Evolutionary conservation across 139 green algal genomes (phyloP).

Genomic region (Chlorella sp.): DNA sequence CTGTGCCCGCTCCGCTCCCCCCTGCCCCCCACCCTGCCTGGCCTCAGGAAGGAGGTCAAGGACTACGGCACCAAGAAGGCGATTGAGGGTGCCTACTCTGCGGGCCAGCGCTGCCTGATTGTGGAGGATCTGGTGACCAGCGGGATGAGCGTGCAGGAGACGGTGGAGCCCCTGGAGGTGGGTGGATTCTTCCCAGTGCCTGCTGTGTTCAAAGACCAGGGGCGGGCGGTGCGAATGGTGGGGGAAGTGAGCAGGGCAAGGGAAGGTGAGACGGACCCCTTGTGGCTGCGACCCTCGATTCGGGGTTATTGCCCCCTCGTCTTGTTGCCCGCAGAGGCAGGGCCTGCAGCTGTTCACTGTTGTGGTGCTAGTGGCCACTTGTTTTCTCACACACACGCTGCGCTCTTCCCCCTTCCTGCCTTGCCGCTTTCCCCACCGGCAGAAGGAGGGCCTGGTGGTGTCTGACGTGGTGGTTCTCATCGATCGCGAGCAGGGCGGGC

Average conservation of each 20-base stretch:
- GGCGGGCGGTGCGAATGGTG: too few species aligned
- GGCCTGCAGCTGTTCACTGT: not conserved
- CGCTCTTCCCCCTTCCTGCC: not conserved
- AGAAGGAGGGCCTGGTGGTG: constrained; percentile 83
- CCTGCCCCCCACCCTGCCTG: not conserved
- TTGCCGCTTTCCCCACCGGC: constrained; percentile 33
- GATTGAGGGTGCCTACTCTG: constrained; percentile 95
- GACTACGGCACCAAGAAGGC: constrained; percentile 99
- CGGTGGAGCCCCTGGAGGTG: constrained; percentile 84
- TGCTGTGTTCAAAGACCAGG: not conserved
- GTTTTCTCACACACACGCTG: not conserved
- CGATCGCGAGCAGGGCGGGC: constrained; percentile 97
- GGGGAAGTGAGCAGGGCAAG: too few species aligned
- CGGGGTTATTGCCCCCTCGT: too few species aligned
- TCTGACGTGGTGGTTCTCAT: constrained; percentile 95
- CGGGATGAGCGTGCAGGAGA: constrained; percentile 97
- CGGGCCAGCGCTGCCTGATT: constrained; percentile 92
- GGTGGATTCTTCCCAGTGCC: not conserved
- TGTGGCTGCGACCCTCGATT: too few species aligned
- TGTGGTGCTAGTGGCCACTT: not conserved
- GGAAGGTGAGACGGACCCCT: too few species aligned
- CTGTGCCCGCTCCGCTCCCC: not conserved
- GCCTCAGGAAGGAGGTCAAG: constrained; percentile 91
- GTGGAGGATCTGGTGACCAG: constrained; percentile 98
- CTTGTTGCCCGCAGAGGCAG: too few species aligned